A percentile compares a stretch with the other conserved stretches of the same genome.
Evolutionary conservation across 2,329 filamentous ascomycete genomes (phyloP).

Genomic region (Aureobasidium sp.): DNA sequence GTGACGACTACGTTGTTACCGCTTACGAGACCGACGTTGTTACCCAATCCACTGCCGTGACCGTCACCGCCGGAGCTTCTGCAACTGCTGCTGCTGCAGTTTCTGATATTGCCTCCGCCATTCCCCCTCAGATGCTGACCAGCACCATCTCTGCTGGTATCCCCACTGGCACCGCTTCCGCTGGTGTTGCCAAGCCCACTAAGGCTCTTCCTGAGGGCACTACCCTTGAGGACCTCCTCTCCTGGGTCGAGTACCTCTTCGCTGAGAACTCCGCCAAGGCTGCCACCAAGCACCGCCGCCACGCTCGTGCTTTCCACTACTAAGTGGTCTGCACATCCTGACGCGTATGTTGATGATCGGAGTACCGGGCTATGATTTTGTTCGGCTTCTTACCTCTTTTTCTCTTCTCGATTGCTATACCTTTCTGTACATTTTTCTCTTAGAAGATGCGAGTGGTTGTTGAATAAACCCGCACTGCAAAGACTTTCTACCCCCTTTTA

Average conservation of each 20-base stretch:
- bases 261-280: slow-evolving; percentile 10
- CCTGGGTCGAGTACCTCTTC: slow-evolving; percentile 21
- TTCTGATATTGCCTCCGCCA: neutral
- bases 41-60: slow-evolving; percentile 9
- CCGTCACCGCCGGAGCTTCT: slow-evolving; percentile 18
- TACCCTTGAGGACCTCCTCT: slow-evolving; percentile 20
- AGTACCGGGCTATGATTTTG: neutral
- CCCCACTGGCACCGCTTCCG: slow-evolving; percentile 11
- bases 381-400: neutral
- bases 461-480: slow-evolving; percentile 2
- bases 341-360: neutral
- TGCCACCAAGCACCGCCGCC: slow-evolving; percentile 1
- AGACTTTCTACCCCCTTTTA: neutral
- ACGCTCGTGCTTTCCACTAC: slow-evolving; percentile 10
- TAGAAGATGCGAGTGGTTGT: neutral
- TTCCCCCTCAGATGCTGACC: slow-evolving; percentile 6
- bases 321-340: neutral
- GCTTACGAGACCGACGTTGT: neutral
- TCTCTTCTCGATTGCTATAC: slow-evolving; percentile 1
- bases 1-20: neutral
- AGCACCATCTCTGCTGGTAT: slow-evolving; percentile 14
- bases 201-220: slow-evolving; percentile 21
- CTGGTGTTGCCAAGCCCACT: slow-evolving; percentile 13
- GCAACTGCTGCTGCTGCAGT: slow-evolving; percentile 2
- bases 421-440: neutral